A percentile compares a stretch with the other conserved stretches of the same genome.
phyloP scores from a whole-genome alignment of 768 basidiomycete genomes.

The Leccinellum luteum region DNA sequence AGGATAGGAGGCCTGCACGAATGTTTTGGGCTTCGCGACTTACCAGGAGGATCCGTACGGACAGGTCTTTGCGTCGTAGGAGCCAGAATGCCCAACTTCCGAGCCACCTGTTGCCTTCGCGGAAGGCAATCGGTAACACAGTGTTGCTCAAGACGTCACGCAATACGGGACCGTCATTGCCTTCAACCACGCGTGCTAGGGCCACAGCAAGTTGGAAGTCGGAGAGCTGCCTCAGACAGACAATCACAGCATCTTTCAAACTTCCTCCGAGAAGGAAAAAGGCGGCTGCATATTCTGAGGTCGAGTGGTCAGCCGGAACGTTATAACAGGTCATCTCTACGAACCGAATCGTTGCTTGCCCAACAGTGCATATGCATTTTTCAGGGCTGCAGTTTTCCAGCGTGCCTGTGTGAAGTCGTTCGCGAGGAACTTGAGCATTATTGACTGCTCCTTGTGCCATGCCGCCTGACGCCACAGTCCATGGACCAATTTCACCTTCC shows the following conservation, averaged over 20 bases:
- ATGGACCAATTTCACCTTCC: constrained; percentile 88
- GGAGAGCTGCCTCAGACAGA: constrained; percentile 81
- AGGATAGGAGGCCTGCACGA: not conserved
- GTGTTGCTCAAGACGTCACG: constrained; percentile 65
- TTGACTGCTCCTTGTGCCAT: constrained; percentile 85
- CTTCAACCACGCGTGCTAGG: constrained; percentile 80
- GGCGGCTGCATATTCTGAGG: constrained; percentile 94
- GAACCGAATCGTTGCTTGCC: constrained; percentile 89
- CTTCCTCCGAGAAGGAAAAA: constrained; percentile 93
- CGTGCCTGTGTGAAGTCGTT: constrained; percentile 84
- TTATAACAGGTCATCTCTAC: constrained; percentile 23
- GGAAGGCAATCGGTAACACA: constrained; percentile 83
- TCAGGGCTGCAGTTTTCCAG: constrained; percentile 91
- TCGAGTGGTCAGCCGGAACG: constrained; percentile 2
- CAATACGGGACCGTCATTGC: constrained; percentile 78
- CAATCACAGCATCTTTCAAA: constrained; percentile 86
- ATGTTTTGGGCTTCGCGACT: constrained; percentile 25
- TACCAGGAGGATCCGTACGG: constrained; percentile 88
- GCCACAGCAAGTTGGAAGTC: constrained; percentile 92
- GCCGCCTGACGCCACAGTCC: constrained; percentile 94
- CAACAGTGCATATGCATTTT: constrained; percentile 93
- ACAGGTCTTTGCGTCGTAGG: constrained; percentile 80
- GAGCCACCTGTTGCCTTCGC: constrained; percentile 87
- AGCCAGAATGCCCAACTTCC: constrained; percentile 98
- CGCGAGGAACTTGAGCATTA: constrained; percentile 88